phyloP scores from a whole-genome alignment of 75 land plant genomes.

The Pseudotsuga menziesii region DNA sequence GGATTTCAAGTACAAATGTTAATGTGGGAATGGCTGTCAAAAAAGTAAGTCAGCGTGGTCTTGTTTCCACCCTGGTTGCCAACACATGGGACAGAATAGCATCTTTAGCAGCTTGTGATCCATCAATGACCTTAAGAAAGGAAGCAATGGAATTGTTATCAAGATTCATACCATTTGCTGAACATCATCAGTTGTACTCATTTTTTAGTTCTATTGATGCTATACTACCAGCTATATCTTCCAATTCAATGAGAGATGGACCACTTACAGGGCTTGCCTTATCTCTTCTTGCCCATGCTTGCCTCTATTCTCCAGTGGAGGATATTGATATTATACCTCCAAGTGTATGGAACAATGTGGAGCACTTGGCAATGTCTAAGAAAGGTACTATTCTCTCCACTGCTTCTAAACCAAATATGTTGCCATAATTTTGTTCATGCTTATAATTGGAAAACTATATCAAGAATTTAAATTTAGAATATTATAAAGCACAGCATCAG shows the following conservation, averaged over 20 bases:
- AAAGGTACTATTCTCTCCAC: slow-evolving; percentile 35
- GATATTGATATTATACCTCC: slow-evolving; percentile 68
- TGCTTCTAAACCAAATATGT: neutral
- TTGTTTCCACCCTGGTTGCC: slow-evolving; percentile 45
- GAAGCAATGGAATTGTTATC: slow-evolving; percentile 64
- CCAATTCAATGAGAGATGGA: slow-evolving; percentile 35
- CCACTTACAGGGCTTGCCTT: slow-evolving; percentile 50
- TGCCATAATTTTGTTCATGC: neutral
- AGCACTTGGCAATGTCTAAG: slow-evolving; percentile 48
- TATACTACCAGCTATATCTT: slow-evolving; percentile 34
- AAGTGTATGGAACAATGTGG: slow-evolving; percentile 69
- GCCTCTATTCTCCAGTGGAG: slow-evolving; percentile 62
- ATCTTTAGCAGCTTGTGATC: slow-evolving; percentile 55
- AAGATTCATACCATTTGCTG: slow-evolving; percentile 59
- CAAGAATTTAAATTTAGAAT: too few species aligned
- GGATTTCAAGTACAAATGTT: neutral
- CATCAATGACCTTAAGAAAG: slow-evolving; percentile 43
- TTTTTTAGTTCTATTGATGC: slow-evolving; percentile 56
- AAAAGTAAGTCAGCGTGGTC: slow-evolving; percentile 2
- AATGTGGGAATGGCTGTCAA: neutral
- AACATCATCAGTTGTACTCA: slow-evolving; percentile 49
- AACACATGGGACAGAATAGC: slow-evolving; percentile 72
- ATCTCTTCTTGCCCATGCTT: slow-evolving; percentile 60
- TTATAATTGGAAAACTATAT: neutral
- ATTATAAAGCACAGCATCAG: too few species aligned